Evolutionary conservation across 257 asterid species (phyloP).

Genomic region (Phtheirospermum japonicum): DNA sequence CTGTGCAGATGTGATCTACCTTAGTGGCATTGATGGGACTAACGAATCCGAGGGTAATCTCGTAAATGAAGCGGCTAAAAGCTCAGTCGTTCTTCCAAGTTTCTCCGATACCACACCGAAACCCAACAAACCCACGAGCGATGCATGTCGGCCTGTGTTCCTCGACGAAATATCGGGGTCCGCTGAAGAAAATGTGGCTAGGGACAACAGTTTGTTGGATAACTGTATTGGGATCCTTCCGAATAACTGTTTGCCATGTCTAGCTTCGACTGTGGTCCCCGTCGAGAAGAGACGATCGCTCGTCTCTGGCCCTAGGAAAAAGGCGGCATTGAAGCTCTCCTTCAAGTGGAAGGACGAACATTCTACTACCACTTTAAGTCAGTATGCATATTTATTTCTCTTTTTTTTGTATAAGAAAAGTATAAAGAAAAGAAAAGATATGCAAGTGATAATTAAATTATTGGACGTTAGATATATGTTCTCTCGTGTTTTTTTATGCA

Average conservation of each 20-base stretch:
- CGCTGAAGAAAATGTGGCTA: conserved; percentile 39
- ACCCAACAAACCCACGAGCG: conserved; percentile 33
- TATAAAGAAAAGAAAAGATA: no score
- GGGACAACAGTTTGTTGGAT: conserved; percentile 56
- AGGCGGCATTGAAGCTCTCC: conserved; percentile 47
- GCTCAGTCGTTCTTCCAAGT: conserved; percentile 27
- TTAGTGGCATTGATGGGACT: conserved; percentile 45
- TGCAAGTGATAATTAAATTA: no score
- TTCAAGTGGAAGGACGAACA: conserved; percentile 8
- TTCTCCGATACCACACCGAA: conserved; percentile 36
- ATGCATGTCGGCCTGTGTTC: conserved; percentile 46
- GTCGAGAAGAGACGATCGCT: conserved; percentile 72
- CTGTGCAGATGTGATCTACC: conserved; percentile 51
- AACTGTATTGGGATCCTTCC: conserved; percentile 70
- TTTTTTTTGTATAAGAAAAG: no score
- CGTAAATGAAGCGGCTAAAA: conserved; percentile 39
- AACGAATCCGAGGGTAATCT: conserved; percentile 39
- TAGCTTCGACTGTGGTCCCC: conserved; percentile 60
- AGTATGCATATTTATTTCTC: background rate
- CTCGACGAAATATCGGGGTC: conserved; percentile 52
- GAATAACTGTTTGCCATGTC: conserved; percentile 85
- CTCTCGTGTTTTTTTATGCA: conserved; percentile 21
- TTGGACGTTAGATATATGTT: background rate
- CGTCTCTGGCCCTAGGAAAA: conserved; percentile 72
- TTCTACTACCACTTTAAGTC: background rate